phyloP scores from a whole-genome alignment of 257 asterid genomes.

The Galeopsis tetrahit region DNA sequence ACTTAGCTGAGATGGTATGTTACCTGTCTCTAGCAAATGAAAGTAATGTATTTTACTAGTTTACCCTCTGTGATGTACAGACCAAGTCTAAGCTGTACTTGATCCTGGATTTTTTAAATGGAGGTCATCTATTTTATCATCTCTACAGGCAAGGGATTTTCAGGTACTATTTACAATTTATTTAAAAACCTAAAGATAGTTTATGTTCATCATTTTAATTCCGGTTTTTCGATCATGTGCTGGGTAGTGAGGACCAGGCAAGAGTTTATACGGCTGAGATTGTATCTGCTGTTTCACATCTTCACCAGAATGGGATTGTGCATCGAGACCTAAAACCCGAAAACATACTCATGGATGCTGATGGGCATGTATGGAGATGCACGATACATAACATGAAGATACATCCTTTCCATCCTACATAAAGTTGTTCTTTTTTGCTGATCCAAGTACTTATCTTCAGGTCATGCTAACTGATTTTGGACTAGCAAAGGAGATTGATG shows the following conservation, averaged over 20 bases:
- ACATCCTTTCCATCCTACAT: conserved; percentile 6
- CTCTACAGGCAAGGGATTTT: conserved; percentile 91
- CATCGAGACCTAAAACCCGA: conserved; percentile 97
- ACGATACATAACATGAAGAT: conserved; percentile 26
- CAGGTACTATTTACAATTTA: conserved; percentile 57
- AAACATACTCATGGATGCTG: conserved; percentile 95
- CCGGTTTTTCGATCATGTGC: conserved; percentile 34
- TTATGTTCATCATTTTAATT: conserved; percentile 37
- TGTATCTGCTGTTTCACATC: conserved; percentile 94
- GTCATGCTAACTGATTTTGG: conserved; percentile 95
- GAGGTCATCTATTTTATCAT: conserved; percentile 98
- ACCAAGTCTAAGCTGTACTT: conserved; percentile 84
- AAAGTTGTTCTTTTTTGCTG: conserved; percentile 23
- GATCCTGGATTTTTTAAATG: conserved; percentile 86
- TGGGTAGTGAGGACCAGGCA: conserved; percentile 95
- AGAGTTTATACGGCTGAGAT: conserved; percentile 93
- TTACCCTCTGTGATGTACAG: conserved; percentile 45
- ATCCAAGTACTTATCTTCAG: conserved; percentile 43
- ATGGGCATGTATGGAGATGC: conserved; percentile 76
- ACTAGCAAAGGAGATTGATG: conserved; percentile 87
- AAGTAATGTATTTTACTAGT: conserved; percentile 25
- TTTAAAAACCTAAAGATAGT: conserved; percentile 16
- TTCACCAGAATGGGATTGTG: conserved; percentile 88
- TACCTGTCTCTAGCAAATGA: background rate
- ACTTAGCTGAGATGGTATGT: background rate